Evolutionary conservation across 2,329 filamentous ascomycete species (phyloP), one percentile per base, ranked within the genome.

Genomic region (Aureobasidium sp.): DNA sequence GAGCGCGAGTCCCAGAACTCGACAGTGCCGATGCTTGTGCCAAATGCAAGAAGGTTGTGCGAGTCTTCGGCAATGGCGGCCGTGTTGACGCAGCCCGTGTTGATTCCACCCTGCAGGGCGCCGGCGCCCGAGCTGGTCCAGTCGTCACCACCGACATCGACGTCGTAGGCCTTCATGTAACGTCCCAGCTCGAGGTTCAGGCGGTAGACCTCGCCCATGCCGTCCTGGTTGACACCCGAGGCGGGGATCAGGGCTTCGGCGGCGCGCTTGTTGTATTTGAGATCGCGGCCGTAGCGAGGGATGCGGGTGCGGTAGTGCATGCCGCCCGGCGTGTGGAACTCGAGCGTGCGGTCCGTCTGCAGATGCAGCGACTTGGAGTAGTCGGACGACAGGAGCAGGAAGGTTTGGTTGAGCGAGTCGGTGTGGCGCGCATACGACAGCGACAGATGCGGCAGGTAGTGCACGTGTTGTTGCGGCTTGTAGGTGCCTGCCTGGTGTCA

Each of bases 1-100:
- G 89, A 91, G 64, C 94, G 84, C 0, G 92, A 84, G 72, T 99
- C 94, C 90, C 92, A 99, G 70, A 97, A 93, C 72, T 99, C 94
- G 29, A 97, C 90, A 0, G 93, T 96, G n/a, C 94, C 93, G 62
- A 94, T 79, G 2, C 91, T 92, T 1, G 94, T 99, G 58, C 95
- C 94, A 69, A 99, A 99, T 0, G 93, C 92, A 37, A 92, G 82
- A 5, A 99, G 80, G 62, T 94, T 94, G 73, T 99, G 94, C 52
- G 89, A 92, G 44, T 87, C 84, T 72, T 97, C 90, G 3, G 94
- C 94, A 64, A 96, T 85, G 3, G 92, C 88, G 14, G 86, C 93
- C 8, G 87, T 87, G 71, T 97, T 97, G 58, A 97, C 91, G 56
- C 88, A 87, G 15, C 92, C 91, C 0, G 90, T 88, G 62, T 87